Evolutionary conservation across 495 filamentous ascomycete species (phyloP), one percentile per base, ranked within the genome.

Genomic region (Hypoxylon intermedium): DNA sequence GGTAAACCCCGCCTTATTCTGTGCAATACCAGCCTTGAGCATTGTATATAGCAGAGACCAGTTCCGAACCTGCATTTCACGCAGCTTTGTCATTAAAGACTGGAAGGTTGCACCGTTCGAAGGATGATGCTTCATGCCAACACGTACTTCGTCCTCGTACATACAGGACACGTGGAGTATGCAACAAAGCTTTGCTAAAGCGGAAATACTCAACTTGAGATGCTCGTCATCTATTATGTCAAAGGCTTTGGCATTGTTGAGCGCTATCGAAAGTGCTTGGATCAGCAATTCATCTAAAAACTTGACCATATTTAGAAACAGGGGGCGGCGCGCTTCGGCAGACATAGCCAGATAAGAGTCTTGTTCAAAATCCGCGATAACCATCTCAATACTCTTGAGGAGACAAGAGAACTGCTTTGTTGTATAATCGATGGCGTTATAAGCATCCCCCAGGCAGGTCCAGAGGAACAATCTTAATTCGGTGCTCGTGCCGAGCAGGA

Each of bases 371-470:
- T 97, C 90, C 15, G 74, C 75, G 21, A 96, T 75, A 13, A 98
- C 83, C 20, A 89, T 85, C 67, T 92, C 89, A 46, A 98, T 90
- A 60, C 88, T 92, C 53, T 87, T 85, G 31, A 98, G 78, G 61
- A 90, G 84, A 72, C 92, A 97, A 0, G 87, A 91, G 18, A 98
- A 83, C 20, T 95, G 86, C 67, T 95, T 96, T 0, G 93, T 90
- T 5, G 83, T 79, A 66, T 95, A 93, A 11, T 88, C 83, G 50
- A 97, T 93, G 24, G 82, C 82, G 58, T 84, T 83, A 66, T 99
- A 98, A 0, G 95, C 92, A 26, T 92, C 88, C 19, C 90, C 86
- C 11, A 99, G 83, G 53, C 89, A 85, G 26, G 87, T 86, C 93
- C 93, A 98, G 1, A 99, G 77, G 55, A 93, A 88, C 2, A 98